These are phyloP conservation scores for Pseudocohnilembus persalinus DNA, from an alignment of 169 alveolate genomes.

Conservation along the genomic window DNA sequence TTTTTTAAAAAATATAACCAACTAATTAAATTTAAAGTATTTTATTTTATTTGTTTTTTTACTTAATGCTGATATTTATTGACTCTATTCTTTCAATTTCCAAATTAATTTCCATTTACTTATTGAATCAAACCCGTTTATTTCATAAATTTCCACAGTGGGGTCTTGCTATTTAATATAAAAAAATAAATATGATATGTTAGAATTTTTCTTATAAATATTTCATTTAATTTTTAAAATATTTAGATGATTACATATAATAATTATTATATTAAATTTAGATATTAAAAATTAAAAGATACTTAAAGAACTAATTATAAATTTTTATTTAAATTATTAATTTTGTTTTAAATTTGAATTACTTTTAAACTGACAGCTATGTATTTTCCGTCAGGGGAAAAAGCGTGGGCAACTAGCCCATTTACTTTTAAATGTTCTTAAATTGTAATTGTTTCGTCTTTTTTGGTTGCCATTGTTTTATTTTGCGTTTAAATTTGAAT, in stretches of 20 bases:
- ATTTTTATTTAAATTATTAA: too few relatives aligned
- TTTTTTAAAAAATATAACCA: too few relatives aligned
- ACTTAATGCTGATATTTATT: background rate
- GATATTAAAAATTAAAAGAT: too few relatives aligned
- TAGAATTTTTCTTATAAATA: too few relatives aligned
- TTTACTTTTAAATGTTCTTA: conserved; percentile 8
- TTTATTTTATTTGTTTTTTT: too few relatives aligned
- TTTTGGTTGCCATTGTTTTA: too few relatives aligned
- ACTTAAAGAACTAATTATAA: too few relatives aligned
- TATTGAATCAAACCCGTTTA: background rate
- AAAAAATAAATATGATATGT: background rate
- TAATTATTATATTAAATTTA: too few relatives aligned
- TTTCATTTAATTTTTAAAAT: background rate
- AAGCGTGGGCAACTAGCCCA: conserved; percentile 32
- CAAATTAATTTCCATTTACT: conserved; percentile 8
- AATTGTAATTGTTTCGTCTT: background rate
- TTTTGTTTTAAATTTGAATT: too few relatives aligned
- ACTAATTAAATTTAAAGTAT: too few relatives aligned
- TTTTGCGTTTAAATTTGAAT: too few relatives aligned
- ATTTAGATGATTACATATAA: too few relatives aligned
- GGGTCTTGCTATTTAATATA: background rate
- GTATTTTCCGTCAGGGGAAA: conserved; percentile 40
- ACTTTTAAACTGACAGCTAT: conserved; percentile 33
- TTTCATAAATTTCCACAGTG: conserved; percentile 13
- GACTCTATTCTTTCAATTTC: conserved; percentile 1